Evolutionary conservation across 805 yeast genomes (phyloP), one percentile per base, ranked within the genome.

Genomic region (Candida golubevii): DNA sequence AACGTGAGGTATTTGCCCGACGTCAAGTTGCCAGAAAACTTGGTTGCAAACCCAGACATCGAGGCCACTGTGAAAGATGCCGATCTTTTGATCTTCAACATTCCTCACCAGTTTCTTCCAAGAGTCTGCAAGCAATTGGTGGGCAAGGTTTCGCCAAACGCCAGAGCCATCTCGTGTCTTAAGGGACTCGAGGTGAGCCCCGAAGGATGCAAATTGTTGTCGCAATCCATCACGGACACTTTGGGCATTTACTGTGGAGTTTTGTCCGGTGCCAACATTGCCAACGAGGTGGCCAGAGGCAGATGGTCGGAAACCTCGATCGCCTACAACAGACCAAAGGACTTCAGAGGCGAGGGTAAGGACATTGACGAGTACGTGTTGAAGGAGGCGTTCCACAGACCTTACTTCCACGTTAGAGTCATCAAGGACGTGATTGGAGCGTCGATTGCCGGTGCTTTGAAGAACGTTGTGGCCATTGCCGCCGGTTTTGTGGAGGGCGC

Each of bases 251-350:
- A 60, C 48, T 71, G 76, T 51, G 76, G 75, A 43, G 75, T 69
- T 6, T 60, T 71, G 41, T 66, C 72, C n/a, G 76, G 76, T n/a
- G 76, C 76, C 45, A 71, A 71, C 56, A 62, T 71, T 45, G 76
- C 76, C 45, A 66, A 67, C 23, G 76, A 71, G 55, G 74, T 71
- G 27, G 76, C 76, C 47, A 62, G 69, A 56, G 63, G 67, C 51
- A 67, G 69, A 50, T 71, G 75, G 75, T 69, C 75, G 44, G 76
- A 71, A 57, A 70, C 76, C 36, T 67, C 75, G 14, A 65, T 71
- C 26, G 76, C 74, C 36, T 71, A 71, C 59, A 62, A 58, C 42
- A 41, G 60, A 15, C 76, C 76, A 3, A 39, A 44, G 2, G 72
- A 70, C 53, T 71, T 62, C 57, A 49, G 63, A 46, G 75, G 75